Evolutionary conservation across 768 basidiomycete species (phyloP), one percentile per base, ranked within the genome.

Genomic region (Trametes coccinea): DNA sequence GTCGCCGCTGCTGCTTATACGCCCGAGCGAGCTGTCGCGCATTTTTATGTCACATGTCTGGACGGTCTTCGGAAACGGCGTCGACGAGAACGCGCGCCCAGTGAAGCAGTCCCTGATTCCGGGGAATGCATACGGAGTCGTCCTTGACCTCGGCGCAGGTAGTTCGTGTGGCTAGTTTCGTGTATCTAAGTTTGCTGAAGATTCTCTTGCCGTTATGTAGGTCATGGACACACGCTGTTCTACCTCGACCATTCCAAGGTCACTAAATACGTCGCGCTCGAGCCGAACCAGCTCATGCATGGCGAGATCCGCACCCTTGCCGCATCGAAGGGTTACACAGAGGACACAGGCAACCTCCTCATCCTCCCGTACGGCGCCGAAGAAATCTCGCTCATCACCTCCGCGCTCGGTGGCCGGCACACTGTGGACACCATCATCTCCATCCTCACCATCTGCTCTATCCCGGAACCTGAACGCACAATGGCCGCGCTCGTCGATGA

Each of bases 61-160:
- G 88, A 62, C 31, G 16, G 60, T 67, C 2, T 84, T 85, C 65
- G 84, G 80, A 3, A 54, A 76, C 16, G 77, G 75, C 0, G 72
- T 79, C 0, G 86, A 91, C 64, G 74, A 75, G 47, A 74, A 71
- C 52, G 73, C 71, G 0, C 74, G 73, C 7, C 64, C 71, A 0
- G 65, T 76, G 1, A 89, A 89, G 70, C 59, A 72, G 2, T 55
- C 53, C 0, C 78, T 90, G 50, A 80, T 90, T 51, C 79, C 80
- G 2, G 75, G 77, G 2, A 72, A 86, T 57, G 86, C 88, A 1
- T 62, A 73, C 7, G 89, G 89, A 1, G 75, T 82, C 2, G 85
- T 90, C 0, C 77, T 90, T 27, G 89, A 91, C 60, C 59, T 89
- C 16, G 88, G 88, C 3, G 87, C 88, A 67, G 88, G 88, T 85